Conservation (phyloP, 2,329 filamentous ascomycete genomes). For the Exophiala phaeomuriformis region DNA sequence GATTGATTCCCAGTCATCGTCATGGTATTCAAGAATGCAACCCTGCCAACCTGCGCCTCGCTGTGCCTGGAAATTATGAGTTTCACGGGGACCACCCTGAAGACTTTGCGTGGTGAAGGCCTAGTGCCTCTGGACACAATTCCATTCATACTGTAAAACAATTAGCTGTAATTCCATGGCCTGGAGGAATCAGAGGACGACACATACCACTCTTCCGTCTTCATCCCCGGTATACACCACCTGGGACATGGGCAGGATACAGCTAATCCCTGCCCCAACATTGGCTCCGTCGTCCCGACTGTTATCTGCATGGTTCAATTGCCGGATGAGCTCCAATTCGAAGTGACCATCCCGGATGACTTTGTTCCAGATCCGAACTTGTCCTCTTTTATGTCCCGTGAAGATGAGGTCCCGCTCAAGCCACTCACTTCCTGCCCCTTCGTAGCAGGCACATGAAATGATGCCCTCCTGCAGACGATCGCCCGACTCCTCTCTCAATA, state of each 20-base stretch:
- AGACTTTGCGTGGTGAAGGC: background rate
- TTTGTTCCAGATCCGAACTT: conserved; percentile 64
- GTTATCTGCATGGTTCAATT: conserved; percentile 70
- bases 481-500: conserved; percentile 77
- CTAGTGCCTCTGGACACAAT: conserved; percentile 47
- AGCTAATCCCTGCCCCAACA: conserved; percentile 65
- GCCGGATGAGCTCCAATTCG: conserved; percentile 68
- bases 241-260: conserved; percentile 73
- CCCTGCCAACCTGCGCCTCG: conserved; percentile 5
- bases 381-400: conserved; percentile 75
- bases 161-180: conserved; percentile 5
- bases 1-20: background rate
- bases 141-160: conserved; percentile 48
- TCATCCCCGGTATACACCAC: conserved; percentile 92
- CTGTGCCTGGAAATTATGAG: conserved; percentile 7
- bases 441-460: conserved; percentile 81
- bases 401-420: conserved; percentile 78
- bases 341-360: conserved; percentile 53
- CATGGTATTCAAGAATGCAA: conserved; percentile 4
- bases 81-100: background rate
- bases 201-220: conserved; percentile 75
- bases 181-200: background rate
- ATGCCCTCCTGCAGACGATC: conserved; percentile 65
- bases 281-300: conserved; percentile 54
- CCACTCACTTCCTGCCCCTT: conserved; percentile 86